Conservation (phyloP, 345 rosid species). For the Excoecaria agallocha region DNA sequence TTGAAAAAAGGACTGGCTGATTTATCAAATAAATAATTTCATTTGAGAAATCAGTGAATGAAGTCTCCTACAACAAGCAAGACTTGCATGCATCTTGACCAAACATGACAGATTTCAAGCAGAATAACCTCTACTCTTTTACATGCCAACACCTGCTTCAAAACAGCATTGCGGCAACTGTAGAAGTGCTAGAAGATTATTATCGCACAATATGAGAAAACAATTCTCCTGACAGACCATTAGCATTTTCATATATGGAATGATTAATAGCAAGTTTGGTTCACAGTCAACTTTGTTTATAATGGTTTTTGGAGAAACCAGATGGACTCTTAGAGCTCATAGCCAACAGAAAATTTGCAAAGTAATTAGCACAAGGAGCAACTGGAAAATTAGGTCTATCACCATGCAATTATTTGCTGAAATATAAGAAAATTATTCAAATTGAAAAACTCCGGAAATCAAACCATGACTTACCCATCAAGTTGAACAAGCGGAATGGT, state of each 20-base stretch:
- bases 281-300: neutral
- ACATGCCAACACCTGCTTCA: neutral
- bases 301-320: neutral
- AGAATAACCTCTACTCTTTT: neutral
- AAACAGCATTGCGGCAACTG: neutral
- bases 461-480: conserved; percentile 70
- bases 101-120: conserved; percentile 7
- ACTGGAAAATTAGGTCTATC: neutral
- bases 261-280: neutral
- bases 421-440: conserved; percentile 3
- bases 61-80: conserved; percentile 12
- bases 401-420: neutral
- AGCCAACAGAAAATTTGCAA: neutral
- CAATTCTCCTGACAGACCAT: neutral
- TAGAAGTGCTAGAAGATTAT: neutral
- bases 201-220: neutral
- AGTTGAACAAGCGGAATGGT: conserved; percentile 86
- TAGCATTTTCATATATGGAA: neutral
- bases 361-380: neutral
- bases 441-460: conserved; percentile 9
- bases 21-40: neutral
- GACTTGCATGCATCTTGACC: neutral
- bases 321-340: neutral
- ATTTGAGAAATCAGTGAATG: conserved; percentile 13
- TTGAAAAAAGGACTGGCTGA: neutral